These are phyloP conservation scores for Euphorbia tirucalli DNA, from an alignment of 345 rosid species.

Conservation along the genomic window DNA sequence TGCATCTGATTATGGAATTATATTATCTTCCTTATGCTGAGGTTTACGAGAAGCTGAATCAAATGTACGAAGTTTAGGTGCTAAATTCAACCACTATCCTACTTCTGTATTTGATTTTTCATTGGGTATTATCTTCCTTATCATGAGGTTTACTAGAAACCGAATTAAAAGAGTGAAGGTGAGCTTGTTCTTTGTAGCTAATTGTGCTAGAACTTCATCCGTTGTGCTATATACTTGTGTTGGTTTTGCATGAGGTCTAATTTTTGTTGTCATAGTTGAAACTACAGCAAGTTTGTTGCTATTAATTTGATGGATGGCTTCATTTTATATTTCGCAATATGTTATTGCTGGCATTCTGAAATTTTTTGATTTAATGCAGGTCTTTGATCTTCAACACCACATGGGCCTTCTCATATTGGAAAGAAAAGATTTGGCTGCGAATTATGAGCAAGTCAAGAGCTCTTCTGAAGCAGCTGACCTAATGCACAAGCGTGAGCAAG, in stretches of 20 bases:
- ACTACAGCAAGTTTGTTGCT: neutral
- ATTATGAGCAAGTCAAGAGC: conserved; percentile 61
- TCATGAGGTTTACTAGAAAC: neutral
- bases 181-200: neutral
- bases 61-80: too few relatives aligned
- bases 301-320: neutral
- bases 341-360: neutral
- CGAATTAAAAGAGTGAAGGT: neutral
- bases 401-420: conserved; percentile 91
- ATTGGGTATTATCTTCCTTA: neutral
- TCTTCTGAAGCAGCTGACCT: conserved; percentile 67
- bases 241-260: neutral
- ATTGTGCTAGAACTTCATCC: neutral
- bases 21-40: too few relatives aligned
- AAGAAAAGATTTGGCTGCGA: conserved; percentile 57
- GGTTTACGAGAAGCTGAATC: too few relatives aligned
- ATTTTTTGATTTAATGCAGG: neutral
- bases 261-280: neutral
- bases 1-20: neutral
- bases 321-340: neutral
- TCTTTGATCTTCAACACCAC: conserved; percentile 86
- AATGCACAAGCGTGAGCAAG: conserved; percentile 55
- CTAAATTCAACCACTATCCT: too few relatives aligned
- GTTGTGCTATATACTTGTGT: neutral
- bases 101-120: too few relatives aligned